Evolutionary conservation across 805 yeast species (phyloP), one percentile per base, ranked within the genome.

Genomic region (Saccharomycopsis fibuligera): DNA sequence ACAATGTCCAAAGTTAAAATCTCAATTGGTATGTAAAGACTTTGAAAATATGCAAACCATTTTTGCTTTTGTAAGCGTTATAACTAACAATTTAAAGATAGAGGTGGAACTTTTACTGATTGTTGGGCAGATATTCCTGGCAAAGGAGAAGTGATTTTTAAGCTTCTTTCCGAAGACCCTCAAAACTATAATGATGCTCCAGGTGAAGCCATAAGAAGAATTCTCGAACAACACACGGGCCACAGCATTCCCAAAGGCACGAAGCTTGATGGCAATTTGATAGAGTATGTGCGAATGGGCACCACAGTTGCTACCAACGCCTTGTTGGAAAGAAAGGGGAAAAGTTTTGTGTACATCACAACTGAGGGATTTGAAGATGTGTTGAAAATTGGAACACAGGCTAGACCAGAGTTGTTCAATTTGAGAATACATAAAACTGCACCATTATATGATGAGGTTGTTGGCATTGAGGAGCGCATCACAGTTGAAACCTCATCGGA

Each of bases 401-500:
- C 78, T 3, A 64, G 79, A 54, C 79, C 79, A 3, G 67, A 70
- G 45, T 67, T 74, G 29, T 75, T 75, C 54, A 77, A 74, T 51
- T 61, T 75, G 56, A 69, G 73, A 19, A 74, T 75, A 35, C 65
- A 63, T 25, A 74, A 73, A 49, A 71, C 75, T 40, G 73, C 68
- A 8, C 75, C 69, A 19, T 62, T 74, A 43, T 74, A 73, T 45
- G 62, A 64, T 19, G 51, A 58, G 22, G 77, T 73, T 4, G 60
- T 75, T 25, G 79, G 74, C 55, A 64, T 72, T 36, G 76, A 72
- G 50, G 79, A 74, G 55, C 61, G 79, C 52, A 75, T 74, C 35
- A 87, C 96, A 1, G 68, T 88, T n/a, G 96, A 79, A 58, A 86
- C 80, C 57, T 87, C 74, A 58, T 75, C 84, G 3, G 96, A 86